Evolutionary conservation across 352 stramenopile species (phyloP).

Genomic region (Globisporangium perplexum): DNA sequence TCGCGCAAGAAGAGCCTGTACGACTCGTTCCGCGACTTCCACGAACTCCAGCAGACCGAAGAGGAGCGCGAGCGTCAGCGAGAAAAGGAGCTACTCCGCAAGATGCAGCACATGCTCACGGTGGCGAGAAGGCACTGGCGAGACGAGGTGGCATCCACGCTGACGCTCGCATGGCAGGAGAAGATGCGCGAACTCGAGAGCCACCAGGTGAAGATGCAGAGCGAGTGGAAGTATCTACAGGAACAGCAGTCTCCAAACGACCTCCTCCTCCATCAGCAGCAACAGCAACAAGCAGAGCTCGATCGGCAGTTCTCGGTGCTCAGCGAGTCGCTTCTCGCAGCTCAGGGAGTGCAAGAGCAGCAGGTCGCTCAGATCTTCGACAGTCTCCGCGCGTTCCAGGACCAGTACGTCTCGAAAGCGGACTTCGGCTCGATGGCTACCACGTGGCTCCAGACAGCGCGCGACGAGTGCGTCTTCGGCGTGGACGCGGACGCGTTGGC

Average conservation of each 20-base stretch:
- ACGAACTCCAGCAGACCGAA: constrained; percentile 32
- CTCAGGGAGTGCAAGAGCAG: constrained; percentile 25
- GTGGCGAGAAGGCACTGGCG: constrained; percentile 15
- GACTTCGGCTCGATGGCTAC: constrained; percentile 23
- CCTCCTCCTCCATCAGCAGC: constrained; percentile 5
- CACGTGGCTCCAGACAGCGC: constrained; percentile 36
- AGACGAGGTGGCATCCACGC: background rate
- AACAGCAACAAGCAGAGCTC: constrained; percentile 23
- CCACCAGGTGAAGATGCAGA: constrained; percentile 12
- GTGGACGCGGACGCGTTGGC: constrained; percentile 24
- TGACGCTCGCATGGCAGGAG: constrained; percentile 6
- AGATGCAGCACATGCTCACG: constrained; percentile 37
- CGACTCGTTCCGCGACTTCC: constrained; percentile 40
- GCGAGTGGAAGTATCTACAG: constrained; percentile 12
- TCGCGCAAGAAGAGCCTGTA: constrained; percentile 32
- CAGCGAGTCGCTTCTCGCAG: constrained; percentile 15
- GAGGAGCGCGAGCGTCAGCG: constrained; percentile 18
- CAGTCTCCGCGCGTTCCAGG: constrained; percentile 13
- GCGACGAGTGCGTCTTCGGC: constrained; percentile 54
- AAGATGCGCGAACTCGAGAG: constrained; percentile 7
- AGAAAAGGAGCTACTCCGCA: constrained; percentile 33
- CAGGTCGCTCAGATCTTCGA: constrained; percentile 15
- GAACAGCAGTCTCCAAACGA: constrained; percentile 15
- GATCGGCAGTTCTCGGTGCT: constrained; percentile 19
- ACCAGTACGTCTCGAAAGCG: constrained; percentile 18